phyloP scores from a whole-genome alignment of 805 yeast species.

The Metschnikowia lunata region DNA sequence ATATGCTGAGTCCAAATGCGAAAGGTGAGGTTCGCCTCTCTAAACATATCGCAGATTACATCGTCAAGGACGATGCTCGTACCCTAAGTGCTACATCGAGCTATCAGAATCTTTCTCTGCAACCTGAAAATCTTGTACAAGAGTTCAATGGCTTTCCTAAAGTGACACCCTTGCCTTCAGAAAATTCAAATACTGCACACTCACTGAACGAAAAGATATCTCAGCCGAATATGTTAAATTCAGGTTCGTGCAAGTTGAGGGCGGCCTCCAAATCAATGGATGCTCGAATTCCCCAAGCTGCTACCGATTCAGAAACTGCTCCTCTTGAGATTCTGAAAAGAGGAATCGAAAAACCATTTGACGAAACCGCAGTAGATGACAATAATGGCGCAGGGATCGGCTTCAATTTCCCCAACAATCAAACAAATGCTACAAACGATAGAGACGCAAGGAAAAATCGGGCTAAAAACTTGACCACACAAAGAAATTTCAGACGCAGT shows the following conservation, averaged over 20 bases:
- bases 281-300: not conserved
- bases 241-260: too few species aligned
- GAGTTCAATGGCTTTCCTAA: not conserved
- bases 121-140: too few species aligned
- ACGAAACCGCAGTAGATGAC: constrained; percentile 14
- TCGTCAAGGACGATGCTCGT: not conserved
- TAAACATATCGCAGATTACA: constrained; percentile 7
- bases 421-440: constrained; percentile 31
- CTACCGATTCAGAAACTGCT: constrained; percentile 1
- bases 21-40: constrained; percentile 11
- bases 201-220: not conserved
- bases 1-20: constrained; percentile 14
- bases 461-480: constrained; percentile 4
- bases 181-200: not conserved
- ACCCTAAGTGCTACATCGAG: not conserved
- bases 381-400: constrained; percentile 34
- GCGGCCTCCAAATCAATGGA: not conserved
- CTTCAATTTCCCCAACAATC: constrained; percentile 37
- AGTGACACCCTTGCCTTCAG: not conserved
- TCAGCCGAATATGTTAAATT: not conserved
- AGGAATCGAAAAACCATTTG: not conserved
- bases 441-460: constrained; percentile 8
- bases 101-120: too few species aligned
- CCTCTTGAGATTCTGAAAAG: constrained; percentile 4
- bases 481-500: constrained; percentile 7